Evolutionary conservation across 257 asterid species (phyloP), one percentile per base, ranked within the genome.

Genomic region (Primulina tabacum): DNA sequence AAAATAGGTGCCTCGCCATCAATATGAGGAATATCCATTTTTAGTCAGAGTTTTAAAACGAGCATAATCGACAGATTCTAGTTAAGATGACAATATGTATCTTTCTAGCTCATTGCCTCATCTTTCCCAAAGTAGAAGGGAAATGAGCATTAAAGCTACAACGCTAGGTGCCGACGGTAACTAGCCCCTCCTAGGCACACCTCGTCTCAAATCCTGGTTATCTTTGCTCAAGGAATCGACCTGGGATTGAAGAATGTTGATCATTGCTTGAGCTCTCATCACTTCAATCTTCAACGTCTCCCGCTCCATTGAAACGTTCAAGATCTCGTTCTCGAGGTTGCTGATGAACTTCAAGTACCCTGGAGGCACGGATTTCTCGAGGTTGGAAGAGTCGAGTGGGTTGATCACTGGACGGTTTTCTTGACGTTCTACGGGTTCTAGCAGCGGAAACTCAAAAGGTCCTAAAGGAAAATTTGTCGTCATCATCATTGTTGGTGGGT

Each of bases 221-320:
- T 93, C 97, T 77, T 85, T 87, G 70, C 76, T 70, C 86, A 90
- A 7, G 24, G 79, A 64, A 30, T 89, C 96, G 4, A 90, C 73
- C 18, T 87, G 88, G 0, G 96, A 85, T 68, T 93, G 97, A 72
- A 93, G 96, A 71, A 89, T 75, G 84, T 87, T 86, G 80, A 93
- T 93, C 95, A 90, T 89, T 0, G 97, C 96, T 55, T 93, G 90
- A 32, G 96, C 96, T 62, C 99, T 84, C 96, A 90, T 90, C 91
- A 93, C 85, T 75, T 93, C 99, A 76, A 93, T 87, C 92, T 88
- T 93, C 75, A 85, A 52, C 0, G 91, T 89, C 82, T 93, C 99
- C 77, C 95, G 72, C 74, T 90, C 99, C 97, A 89, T 87, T 60
- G 97, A 86, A 6, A 87, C 89, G 21, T 88, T 90, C 32, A 90